These are phyloP conservation scores for Hypoxylon sp. DNA, from an alignment of 2,329 filamentous ascomycete species.

Conservation along the genomic window DNA sequence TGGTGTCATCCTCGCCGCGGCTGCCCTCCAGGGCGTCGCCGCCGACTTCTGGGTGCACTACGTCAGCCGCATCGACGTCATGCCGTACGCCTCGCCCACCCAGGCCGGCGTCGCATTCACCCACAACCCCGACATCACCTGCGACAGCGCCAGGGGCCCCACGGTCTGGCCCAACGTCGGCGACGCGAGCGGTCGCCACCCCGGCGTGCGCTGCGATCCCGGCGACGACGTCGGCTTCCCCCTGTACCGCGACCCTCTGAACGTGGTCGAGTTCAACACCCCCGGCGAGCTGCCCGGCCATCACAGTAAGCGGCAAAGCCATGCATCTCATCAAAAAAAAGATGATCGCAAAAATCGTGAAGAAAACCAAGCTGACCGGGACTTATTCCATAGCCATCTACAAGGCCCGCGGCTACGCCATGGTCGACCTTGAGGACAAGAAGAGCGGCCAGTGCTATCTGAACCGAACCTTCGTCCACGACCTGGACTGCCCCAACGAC, in stretches of 20 bases:
- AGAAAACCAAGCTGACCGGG: not conserved
- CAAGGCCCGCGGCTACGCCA: constrained; percentile 29
- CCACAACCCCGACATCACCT: constrained; percentile 2
- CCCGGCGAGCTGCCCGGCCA: constrained; percentile 24
- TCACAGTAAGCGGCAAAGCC: constrained; percentile 33
- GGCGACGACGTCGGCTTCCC: constrained; percentile 25
- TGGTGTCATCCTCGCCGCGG: constrained; percentile 3
- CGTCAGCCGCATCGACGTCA: not conserved
- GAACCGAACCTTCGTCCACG: constrained; percentile 4
- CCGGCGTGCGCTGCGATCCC: constrained; percentile 35
- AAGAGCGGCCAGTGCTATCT: constrained; percentile 34
- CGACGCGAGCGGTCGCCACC: constrained; percentile 31
- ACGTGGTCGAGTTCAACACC: constrained; percentile 39
- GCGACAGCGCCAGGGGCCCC: constrained; percentile 4
- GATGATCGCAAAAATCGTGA: too few species aligned
- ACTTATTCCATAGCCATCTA: constrained; percentile 31
- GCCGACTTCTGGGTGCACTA: constrained; percentile 27
- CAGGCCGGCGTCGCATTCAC: not conserved
- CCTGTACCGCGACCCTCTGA: constrained; percentile 31
- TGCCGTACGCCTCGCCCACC: not conserved
- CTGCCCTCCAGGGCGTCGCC: not conserved
- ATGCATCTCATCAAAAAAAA: not conserved
- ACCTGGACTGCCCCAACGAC: not conserved
- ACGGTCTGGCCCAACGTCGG: constrained; percentile 21
- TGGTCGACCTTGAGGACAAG: constrained; percentile 17